A percentile compares a stretch with the other conserved stretches of the same genome.
phyloP scores from a whole-genome alignment of 2,329 filamentous ascomycete species.

The Fusarium sp. region DNA sequence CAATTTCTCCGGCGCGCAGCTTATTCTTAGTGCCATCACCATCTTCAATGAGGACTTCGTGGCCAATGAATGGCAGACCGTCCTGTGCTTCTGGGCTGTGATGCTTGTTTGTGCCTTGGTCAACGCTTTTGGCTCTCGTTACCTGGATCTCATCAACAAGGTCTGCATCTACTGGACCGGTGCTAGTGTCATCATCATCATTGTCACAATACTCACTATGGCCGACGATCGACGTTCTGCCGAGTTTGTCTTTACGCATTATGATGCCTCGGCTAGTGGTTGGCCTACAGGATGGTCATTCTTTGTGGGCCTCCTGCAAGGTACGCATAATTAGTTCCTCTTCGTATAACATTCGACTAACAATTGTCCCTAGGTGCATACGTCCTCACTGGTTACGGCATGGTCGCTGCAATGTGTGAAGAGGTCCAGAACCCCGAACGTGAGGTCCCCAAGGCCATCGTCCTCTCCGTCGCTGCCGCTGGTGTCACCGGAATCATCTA shows the following conservation, averaged over 20 bases:
- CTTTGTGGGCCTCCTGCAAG: conserved; percentile 68
- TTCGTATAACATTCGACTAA: conserved; percentile 13
- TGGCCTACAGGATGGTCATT: conserved; percentile 78
- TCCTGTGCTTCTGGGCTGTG: conserved; percentile 80
- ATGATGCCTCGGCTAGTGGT: conserved; percentile 77
- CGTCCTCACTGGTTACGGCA: conserved; percentile 65
- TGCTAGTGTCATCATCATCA: conserved; percentile 78
- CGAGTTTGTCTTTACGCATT: conserved; percentile 77
- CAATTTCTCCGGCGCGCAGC: conserved; percentile 78
- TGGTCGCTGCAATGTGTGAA: conserved; percentile 69
- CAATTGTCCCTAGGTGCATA: conserved; percentile 54
- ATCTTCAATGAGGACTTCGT: conserved; percentile 74
- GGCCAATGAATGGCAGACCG: conserved; percentile 78
- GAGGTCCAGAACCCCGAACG: conserved; percentile 74
- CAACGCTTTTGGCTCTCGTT: conserved; percentile 73
- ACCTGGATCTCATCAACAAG: conserved; percentile 79
- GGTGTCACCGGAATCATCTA: conserved; percentile 75
- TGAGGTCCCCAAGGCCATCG: conserved; percentile 77
- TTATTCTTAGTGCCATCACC: conserved; percentile 78
- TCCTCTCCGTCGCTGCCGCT: conserved; percentile 76
- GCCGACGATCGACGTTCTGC: conserved; percentile 75
- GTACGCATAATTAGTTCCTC: conserved; percentile 53
- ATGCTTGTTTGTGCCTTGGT: conserved; percentile 75
- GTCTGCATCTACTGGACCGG: conserved; percentile 82
- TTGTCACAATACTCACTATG: conserved; percentile 77